Percentiles rank a stretch among this genome's conserved stretches.
Evolutionary conservation across 805 yeast genomes (phyloP).

Genomic region (Kodamaea neixiangensis): DNA sequence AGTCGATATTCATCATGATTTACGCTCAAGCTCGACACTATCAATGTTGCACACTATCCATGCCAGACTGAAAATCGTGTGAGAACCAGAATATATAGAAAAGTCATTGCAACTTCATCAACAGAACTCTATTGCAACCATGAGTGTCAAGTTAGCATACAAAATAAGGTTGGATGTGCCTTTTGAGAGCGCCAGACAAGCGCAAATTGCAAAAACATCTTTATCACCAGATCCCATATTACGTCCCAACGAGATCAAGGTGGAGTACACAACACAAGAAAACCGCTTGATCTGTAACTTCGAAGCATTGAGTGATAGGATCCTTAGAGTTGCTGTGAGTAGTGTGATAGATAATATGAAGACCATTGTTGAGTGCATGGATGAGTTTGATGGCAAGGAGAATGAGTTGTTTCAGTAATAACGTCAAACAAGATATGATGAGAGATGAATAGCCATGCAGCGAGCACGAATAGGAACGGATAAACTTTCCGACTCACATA

Average conservation of each 20-base stretch:
- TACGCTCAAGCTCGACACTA: too few relatives aligned
- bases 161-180: conserved; percentile 55
- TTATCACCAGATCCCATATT: conserved; percentile 81
- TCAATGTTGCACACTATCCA: neutral
- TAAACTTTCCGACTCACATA: too few relatives aligned
- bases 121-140: neutral
- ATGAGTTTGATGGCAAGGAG: conserved; percentile 55
- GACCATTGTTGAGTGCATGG: conserved; percentile 78
- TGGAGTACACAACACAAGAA: conserved; percentile 41
- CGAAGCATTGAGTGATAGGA: conserved; percentile 67
- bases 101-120: neutral
- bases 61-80: neutral
- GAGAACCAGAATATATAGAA: neutral
- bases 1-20: too few relatives aligned
- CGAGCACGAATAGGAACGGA: too few relatives aligned
- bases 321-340: conserved; percentile 81
- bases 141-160: conserved; percentile 10
- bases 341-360: conserved; percentile 75
- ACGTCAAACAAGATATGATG: neutral
- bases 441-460: neutral
- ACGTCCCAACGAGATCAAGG: conserved; percentile 63
- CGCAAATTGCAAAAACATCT: conserved; percentile 60
- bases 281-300: conserved; percentile 48
- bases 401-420: conserved; percentile 19
- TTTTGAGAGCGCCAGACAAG: conserved; percentile 58